Percentiles rank a stretch among this genome's conserved stretches.
Evolutionary conservation across 2,329 filamentous ascomycete genomes (phyloP).

Genomic region (Verticillium zaregamsianum): DNA sequence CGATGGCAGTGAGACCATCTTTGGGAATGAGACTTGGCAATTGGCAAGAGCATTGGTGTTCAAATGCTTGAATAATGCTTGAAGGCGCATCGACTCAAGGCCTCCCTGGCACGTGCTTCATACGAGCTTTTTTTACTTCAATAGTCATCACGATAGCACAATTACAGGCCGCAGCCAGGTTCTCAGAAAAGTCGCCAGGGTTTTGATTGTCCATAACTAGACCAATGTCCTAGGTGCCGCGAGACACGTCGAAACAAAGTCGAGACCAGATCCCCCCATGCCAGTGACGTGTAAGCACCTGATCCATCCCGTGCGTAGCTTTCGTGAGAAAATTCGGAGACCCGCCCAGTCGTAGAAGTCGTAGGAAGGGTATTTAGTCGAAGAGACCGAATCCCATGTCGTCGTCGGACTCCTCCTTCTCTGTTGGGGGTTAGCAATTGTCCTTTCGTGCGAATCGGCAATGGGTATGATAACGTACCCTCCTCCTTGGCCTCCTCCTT

Average conservation of each 20-base stretch:
- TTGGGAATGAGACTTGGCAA: too few relatives aligned
- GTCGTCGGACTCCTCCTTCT: conserved; percentile 46
- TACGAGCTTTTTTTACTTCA: too few relatives aligned
- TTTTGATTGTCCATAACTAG: conserved; percentile 13
- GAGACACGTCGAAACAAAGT: conserved; percentile 12
- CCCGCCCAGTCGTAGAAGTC: conserved; percentile 20
- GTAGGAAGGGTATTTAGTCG: conserved; percentile 50
- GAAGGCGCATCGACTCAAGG: neutral
- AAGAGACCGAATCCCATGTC: conserved; percentile 63
- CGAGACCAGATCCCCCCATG: conserved; percentile 22
- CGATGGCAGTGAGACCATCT: neutral
- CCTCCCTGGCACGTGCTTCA: too few relatives aligned
- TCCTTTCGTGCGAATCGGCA: neutral
- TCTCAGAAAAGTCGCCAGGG: conserved; percentile 12
- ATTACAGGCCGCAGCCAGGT: neutral
- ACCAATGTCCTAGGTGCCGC: conserved; percentile 8
- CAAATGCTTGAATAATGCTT: too few relatives aligned
- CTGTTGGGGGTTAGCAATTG: conserved; percentile 30
- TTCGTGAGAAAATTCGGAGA: conserved; percentile 28
- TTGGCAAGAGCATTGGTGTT: too few relatives aligned
- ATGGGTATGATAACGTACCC: conserved; percentile 60
- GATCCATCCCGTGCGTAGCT: conserved; percentile 25
- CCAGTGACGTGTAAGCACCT: conserved; percentile 23
- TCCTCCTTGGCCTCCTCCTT: conserved; percentile 68
- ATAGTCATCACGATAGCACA: neutral